Evolutionary conservation across 768 basidiomycete genomes (phyloP).

Genomic region (Xerocomellus dryophilus): DNA sequence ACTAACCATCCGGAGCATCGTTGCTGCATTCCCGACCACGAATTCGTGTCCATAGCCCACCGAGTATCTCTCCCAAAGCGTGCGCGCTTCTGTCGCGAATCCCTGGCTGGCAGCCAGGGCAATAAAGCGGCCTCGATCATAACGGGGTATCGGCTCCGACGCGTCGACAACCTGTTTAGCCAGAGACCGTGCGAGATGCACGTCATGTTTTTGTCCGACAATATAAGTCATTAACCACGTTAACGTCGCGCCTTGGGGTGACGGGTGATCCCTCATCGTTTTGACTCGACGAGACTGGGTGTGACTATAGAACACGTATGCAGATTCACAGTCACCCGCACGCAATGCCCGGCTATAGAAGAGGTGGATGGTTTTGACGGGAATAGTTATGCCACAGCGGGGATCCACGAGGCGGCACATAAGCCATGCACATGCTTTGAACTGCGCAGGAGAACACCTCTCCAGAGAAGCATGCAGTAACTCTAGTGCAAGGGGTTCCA

Average conservation of each 20-base stretch:
- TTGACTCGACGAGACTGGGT: slow-evolving; percentile 37
- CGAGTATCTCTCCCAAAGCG: slow-evolving; percentile 57
- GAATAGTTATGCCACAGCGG: slow-evolving; percentile 34
- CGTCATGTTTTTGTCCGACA: slow-evolving; percentile 34
- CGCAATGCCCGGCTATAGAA: slow-evolving; percentile 44
- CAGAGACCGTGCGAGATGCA: slow-evolving; percentile 48
- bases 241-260: slow-evolving; percentile 46
- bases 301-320: slow-evolving; percentile 45
- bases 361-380: slow-evolving; percentile 42
- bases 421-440: slow-evolving; percentile 40
- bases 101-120: slow-evolving; percentile 44
- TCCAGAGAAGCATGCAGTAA: slow-evolving; percentile 43
- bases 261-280: slow-evolving; percentile 41
- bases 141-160: slow-evolving; percentile 40
- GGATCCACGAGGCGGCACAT: slow-evolving; percentile 39
- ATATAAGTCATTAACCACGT: slow-evolving; percentile 55
- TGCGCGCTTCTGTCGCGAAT: slow-evolving; percentile 45
- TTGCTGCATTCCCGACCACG: slow-evolving; percentile 44
- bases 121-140: slow-evolving; percentile 51
- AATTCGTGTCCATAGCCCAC: slow-evolving; percentile 38
- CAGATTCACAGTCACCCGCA: slow-evolving; percentile 32
- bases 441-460: slow-evolving; percentile 34
- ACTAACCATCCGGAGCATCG: slow-evolving; percentile 44
- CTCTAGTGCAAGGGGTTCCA: slow-evolving; percentile 41
- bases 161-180: slow-evolving; percentile 46